Conservation (phyloP, 2,329 filamentous ascomycete genomes). For the Sphaerulina vaccinii region DNA sequence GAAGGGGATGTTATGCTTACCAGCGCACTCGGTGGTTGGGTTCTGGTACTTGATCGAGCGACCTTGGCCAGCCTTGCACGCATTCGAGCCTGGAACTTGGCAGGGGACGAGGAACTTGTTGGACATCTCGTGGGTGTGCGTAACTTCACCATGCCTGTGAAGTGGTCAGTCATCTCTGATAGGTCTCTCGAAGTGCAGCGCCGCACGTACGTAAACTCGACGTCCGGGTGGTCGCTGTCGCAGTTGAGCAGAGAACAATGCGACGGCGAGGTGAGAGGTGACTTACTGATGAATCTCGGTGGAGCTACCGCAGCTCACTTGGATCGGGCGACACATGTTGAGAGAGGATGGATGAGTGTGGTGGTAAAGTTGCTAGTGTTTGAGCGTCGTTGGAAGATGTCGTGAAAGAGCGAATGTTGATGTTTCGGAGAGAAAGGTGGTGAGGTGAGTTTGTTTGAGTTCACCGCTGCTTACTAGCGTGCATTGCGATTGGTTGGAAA, state of each 20-base stretch:
- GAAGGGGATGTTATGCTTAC: conserved; percentile 1
- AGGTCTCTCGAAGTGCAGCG: no score
- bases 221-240: not conserved
- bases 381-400: not conserved
- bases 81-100: not conserved
- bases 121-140: not conserved
- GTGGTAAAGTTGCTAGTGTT: not conserved
- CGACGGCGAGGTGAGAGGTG: not conserved
- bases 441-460: not conserved
- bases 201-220: not conserved
- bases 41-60: conserved; percentile 8
- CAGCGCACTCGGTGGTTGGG: conserved; percentile 8
- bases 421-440: not conserved
- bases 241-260: not conserved
- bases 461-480: not conserved
- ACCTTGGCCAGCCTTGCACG: conserved; percentile 6
- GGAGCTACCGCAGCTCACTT: not conserved
- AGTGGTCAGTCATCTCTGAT: not conserved
- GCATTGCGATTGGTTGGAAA: not conserved
- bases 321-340: not conserved
- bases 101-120: conserved; percentile 9
- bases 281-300: not conserved
- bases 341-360: not conserved
- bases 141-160: not conserved
- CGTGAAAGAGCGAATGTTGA: not conserved